phyloP scores from a whole-genome alignment of 345 rosid genomes.

The Brassica carinata region DNA sequence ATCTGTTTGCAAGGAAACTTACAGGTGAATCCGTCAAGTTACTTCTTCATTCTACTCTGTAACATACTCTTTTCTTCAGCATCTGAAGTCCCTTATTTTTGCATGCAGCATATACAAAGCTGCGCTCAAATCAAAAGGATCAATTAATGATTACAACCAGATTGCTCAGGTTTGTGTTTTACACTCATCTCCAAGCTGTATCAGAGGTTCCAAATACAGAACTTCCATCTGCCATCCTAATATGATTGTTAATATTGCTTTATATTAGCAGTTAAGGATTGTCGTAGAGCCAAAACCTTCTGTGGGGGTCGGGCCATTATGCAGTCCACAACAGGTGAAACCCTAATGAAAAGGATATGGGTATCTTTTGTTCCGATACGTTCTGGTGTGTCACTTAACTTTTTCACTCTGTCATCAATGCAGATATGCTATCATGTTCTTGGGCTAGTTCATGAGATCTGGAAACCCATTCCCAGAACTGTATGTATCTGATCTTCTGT shows the following conservation, averaged over 20 bases:
- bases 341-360: constrained; percentile 30
- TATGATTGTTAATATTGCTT: constrained; percentile 33
- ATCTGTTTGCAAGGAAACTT: constrained; percentile 86
- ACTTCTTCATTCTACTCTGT: constrained; percentile 27
- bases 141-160: constrained; percentile 85
- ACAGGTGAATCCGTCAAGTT: constrained; percentile 60
- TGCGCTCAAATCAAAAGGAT: constrained; percentile 80
- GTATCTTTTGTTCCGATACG: constrained; percentile 16
- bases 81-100: constrained; percentile 32
- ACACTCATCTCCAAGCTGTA: constrained; percentile 28
- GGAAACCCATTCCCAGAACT: constrained; percentile 95
- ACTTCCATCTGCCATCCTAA: constrained; percentile 4
- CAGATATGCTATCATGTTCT: constrained; percentile 99
- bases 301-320: constrained; percentile 71
- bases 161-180: constrained; percentile 83
- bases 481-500: constrained; percentile 49
- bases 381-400: constrained; percentile 29
- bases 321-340: constrained; percentile 88
- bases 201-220: constrained; percentile 8
- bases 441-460: constrained; percentile 93
- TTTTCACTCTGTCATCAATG: constrained; percentile 39
- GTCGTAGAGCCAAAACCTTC: constrained; percentile 81
- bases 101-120: constrained; percentile 77
- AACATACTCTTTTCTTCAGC: constrained; percentile 19
- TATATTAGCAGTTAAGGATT: constrained; percentile 75